phyloP scores from a whole-genome alignment of 1,139 yeast species.

The Saccharomyces pastorianus region DNA sequence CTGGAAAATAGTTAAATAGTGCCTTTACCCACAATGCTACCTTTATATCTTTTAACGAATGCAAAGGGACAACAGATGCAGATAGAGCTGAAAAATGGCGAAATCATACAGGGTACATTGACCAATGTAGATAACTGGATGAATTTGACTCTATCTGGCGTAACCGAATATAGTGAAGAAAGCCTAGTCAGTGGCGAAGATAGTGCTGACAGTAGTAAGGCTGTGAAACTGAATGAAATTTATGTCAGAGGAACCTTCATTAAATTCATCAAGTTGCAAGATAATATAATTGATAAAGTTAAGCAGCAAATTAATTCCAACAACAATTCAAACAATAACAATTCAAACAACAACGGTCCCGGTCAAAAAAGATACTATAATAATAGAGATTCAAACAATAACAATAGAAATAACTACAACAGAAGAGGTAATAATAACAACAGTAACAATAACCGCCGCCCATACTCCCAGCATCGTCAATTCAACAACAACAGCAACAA shows the following conservation, averaged over 20 bases:
- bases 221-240: slow-evolving; percentile 69
- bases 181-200: slow-evolving; percentile 8
- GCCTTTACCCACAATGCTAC: slow-evolving; percentile 44
- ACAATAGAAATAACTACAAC: slow-evolving; percentile 24
- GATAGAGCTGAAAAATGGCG: slow-evolving; percentile 90
- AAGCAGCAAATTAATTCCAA: slow-evolving; percentile 42
- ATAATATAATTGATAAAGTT: slow-evolving; percentile 72
- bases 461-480: slow-evolving; percentile 7
- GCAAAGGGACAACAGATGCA: slow-evolving; percentile 84
- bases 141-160: slow-evolving; percentile 81
- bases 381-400: slow-evolving; percentile 8
- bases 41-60: slow-evolving; percentile 80
- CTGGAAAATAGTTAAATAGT: too few relatives aligned
- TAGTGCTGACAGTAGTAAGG: slow-evolving; percentile 39
- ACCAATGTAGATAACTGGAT: slow-evolving; percentile 91
- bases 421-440: slow-evolving; percentile 17
- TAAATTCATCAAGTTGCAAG: slow-evolving; percentile 59
- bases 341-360: slow-evolving; percentile 24
- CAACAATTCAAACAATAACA: slow-evolving; percentile 23
- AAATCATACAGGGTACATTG: slow-evolving; percentile 76
- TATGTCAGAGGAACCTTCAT: slow-evolving; percentile 82
- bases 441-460: slow-evolving; percentile 7
- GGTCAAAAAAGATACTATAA: slow-evolving; percentile 22
- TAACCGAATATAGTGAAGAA: slow-evolving; percentile 41
- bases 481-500: slow-evolving; percentile 12